Evolutionary conservation across 2,329 filamentous ascomycete species (phyloP).

Genomic region (Fusarium sp.): DNA sequence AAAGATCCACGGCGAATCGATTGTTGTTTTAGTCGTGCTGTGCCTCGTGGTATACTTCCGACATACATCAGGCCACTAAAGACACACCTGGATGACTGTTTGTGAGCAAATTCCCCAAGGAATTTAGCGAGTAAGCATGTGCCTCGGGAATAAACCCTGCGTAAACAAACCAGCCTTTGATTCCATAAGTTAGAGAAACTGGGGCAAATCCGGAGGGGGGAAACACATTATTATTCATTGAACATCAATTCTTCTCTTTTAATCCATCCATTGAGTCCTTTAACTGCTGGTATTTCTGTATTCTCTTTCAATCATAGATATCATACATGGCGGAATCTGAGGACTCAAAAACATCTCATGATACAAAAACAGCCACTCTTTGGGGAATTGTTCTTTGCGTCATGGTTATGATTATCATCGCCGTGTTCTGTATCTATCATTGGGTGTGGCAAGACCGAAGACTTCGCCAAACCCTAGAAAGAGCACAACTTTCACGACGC

Average conservation of each 20-base stretch:
- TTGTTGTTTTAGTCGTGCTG: background rate
- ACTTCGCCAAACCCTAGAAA: background rate
- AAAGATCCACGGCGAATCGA: background rate
- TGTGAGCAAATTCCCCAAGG: background rate
- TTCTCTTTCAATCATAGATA: background rate
- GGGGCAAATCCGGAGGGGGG: background rate
- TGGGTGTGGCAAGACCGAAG: background rate
- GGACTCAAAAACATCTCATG: background rate
- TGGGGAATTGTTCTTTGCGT: constrained; percentile 12
- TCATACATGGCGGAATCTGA: constrained; percentile 1
- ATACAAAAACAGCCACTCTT: constrained; percentile 1
- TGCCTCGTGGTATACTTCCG: background rate
- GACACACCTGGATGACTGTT: background rate
- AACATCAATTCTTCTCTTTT: background rate
- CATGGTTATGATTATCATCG: constrained; percentile 1
- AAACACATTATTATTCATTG: background rate
- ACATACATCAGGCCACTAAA: background rate
- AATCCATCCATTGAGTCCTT: background rate
- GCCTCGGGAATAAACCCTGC: background rate
- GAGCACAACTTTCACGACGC: constrained; percentile 5
- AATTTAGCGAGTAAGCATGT: background rate
- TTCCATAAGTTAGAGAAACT: background rate
- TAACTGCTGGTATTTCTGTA: background rate
- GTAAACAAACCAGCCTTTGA: background rate
- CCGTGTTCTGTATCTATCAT: constrained; percentile 12